Evolutionary conservation across 805 yeast species (phyloP).

Genomic region (Babjeviella inositovora): DNA sequence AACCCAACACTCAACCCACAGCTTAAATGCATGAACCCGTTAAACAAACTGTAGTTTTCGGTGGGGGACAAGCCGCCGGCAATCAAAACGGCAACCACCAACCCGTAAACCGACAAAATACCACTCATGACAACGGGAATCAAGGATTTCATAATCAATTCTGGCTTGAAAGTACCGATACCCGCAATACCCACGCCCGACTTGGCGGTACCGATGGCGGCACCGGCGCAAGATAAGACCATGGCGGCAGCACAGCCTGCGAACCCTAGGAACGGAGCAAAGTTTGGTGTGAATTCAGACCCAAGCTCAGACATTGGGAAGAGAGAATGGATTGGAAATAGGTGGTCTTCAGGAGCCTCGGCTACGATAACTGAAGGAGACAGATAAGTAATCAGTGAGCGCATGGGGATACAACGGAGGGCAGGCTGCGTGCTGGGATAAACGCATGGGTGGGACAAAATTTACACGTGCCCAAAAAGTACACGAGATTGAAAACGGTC

Average conservation of each 20-base stretch:
- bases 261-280: constrained; percentile 95
- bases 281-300: constrained; percentile 69
- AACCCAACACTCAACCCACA: constrained; percentile 95
- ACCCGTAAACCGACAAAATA: constrained; percentile 90
- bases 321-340: too few relatives aligned
- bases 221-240: constrained; percentile 90
- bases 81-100: constrained; percentile 90
- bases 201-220: constrained; percentile 97
- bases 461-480: too few relatives aligned
- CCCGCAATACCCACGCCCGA: constrained; percentile 98
- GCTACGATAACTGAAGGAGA: too few relatives aligned
- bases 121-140: constrained; percentile 99
- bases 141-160: constrained; percentile 84
- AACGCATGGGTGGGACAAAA: too few relatives aligned
- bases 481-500: too few relatives aligned
- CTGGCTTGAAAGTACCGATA: constrained; percentile 96
- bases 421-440: too few relatives aligned
- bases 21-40: constrained; percentile 96
- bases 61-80: constrained; percentile 80
- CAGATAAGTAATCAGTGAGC: too few relatives aligned
- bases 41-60: constrained; percentile 69
- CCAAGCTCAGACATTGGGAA: constrained; percentile 21
- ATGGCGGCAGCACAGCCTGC: constrained; percentile 95
- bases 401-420: too few relatives aligned
- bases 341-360: too few relatives aligned